Percentiles rank a stretch among this genome's conserved stretches.
Conservation (phyloP, 1,284 basidiomycete species). For the Fomes fomentarius region DNA sequence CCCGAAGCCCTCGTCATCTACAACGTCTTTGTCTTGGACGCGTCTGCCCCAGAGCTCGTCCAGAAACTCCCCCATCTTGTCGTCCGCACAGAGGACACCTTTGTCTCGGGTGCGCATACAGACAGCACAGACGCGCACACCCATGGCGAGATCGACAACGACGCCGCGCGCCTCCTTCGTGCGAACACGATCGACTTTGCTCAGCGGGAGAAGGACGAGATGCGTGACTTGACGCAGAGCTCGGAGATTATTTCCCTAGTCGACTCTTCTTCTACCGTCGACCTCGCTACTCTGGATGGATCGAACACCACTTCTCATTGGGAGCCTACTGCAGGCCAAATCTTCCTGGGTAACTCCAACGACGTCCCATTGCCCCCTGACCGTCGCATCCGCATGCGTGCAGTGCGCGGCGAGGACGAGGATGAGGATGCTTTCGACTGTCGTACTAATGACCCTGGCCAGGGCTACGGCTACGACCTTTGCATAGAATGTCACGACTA, state of each 20-base stretch:
- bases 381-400: constrained; percentile 30
- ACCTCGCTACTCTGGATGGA: constrained; percentile 29
- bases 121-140: constrained; percentile 36
- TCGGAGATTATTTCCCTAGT: constrained; percentile 55
- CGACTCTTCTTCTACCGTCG: constrained; percentile 8
- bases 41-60: constrained; percentile 52
- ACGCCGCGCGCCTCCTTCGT: constrained; percentile 32
- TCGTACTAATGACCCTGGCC: constrained; percentile 59
- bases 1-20: constrained; percentile 61
- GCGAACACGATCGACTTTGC: constrained; percentile 76
- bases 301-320: constrained; percentile 47
- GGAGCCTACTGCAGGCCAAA: constrained; percentile 60
- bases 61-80: constrained; percentile 53
- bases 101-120: constrained; percentile 28
- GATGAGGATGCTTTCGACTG: constrained; percentile 56
- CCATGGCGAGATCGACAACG: constrained; percentile 29
- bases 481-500: constrained; percentile 87
- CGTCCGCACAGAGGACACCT: constrained; percentile 32
- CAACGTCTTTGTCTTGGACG: constrained; percentile 86
- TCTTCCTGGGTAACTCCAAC: constrained; percentile 77
- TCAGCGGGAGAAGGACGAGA: constrained; percentile 85
- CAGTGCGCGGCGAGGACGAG: constrained; percentile 24
- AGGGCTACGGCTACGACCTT: constrained; percentile 73
- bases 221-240: constrained; percentile 85
- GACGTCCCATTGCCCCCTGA: constrained; percentile 64